Evolutionary conservation across 495 filamentous ascomycete genomes (phyloP).

Genomic region (Chaetomidium leptoderma): DNA sequence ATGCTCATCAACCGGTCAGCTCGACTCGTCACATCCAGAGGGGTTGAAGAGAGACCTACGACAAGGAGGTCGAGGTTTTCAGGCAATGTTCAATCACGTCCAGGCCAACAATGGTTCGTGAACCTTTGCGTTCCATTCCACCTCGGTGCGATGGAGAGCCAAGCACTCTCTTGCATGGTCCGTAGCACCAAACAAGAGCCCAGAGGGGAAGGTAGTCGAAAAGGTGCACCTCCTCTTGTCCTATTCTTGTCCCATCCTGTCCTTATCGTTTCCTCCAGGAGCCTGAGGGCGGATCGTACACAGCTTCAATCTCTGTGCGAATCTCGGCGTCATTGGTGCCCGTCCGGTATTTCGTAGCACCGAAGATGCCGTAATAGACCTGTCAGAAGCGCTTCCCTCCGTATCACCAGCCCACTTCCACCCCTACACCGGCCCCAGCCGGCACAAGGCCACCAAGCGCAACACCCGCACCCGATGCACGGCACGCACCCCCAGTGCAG

Average conservation of each 20-base stretch:
- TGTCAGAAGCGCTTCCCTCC: too few species aligned
- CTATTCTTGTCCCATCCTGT: neutral
- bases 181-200: neutral
- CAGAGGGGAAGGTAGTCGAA: slow-evolving; percentile 14
- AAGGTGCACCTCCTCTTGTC: neutral
- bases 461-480: too few species aligned
- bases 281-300: neutral
- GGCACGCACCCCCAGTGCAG: too few species aligned
- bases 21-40: too few species aligned
- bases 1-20: too few species aligned
- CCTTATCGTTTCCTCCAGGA: neutral
- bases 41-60: too few species aligned
- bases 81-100: too few species aligned
- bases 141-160: slow-evolving; percentile 5
- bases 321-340: slow-evolving; percentile 10
- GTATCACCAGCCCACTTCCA: too few species aligned
- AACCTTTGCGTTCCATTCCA: slow-evolving; percentile 10
- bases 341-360: slow-evolving; percentile 1
- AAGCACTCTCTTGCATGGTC: slow-evolving; percentile 6
- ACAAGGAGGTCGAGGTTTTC: too few species aligned
- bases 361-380: slow-evolving; percentile 6
- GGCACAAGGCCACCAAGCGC: too few species aligned
- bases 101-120: slow-evolving; percentile 14
- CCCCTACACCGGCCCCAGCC: too few species aligned
- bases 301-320: slow-evolving; percentile 2